phyloP scores from a whole-genome alignment of 495 filamentous ascomycete species.

The Penicillium bialowiezense region DNA sequence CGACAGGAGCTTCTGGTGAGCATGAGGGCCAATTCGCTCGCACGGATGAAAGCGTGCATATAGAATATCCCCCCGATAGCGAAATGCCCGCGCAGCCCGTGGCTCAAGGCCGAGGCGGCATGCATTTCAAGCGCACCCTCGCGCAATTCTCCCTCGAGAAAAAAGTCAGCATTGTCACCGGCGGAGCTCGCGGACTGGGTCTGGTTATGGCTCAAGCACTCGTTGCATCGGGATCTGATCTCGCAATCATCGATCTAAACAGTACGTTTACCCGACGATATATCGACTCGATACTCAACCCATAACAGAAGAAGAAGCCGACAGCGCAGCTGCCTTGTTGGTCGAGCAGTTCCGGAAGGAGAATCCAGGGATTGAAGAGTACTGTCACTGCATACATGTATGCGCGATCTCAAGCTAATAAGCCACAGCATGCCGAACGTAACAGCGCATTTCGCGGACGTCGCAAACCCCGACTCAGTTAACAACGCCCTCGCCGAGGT shows the following conservation, averaged over 20 bases:
- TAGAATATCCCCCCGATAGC: slow-evolving; percentile 71
- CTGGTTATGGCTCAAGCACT: slow-evolving; percentile 90
- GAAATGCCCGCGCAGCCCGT: slow-evolving; percentile 63
- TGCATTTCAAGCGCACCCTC: slow-evolving; percentile 69
- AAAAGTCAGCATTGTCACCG: slow-evolving; percentile 76
- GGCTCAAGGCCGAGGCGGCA: slow-evolving; percentile 68
- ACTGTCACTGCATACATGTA: slow-evolving; percentile 17
- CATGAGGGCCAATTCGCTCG: slow-evolving; percentile 61
- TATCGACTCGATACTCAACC: slow-evolving; percentile 9
- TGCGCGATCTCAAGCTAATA: too few species aligned
- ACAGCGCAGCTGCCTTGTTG: slow-evolving; percentile 66
- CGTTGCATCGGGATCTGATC: slow-evolving; percentile 79
- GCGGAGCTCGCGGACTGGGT: slow-evolving; percentile 81
- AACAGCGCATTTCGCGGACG: slow-evolving; percentile 87
- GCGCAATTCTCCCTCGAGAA: slow-evolving; percentile 76
- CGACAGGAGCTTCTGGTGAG: slow-evolving; percentile 27
- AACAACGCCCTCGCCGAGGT: slow-evolving; percentile 68
- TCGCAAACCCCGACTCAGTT: slow-evolving; percentile 74
- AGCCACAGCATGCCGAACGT: slow-evolving; percentile 65
- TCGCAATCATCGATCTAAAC: slow-evolving; percentile 92
- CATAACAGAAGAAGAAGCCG: slow-evolving; percentile 74
- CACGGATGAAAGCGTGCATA: slow-evolving; percentile 71
- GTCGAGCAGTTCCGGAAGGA: slow-evolving; percentile 70
- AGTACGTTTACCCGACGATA: slow-evolving; percentile 50
- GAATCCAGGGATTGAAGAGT: slow-evolving; percentile 73